Percentiles rank a stretch among this genome's conserved stretches.
Conservation (phyloP, 2,329 filamentous ascomycete species). For the Aspergillus proliferans region DNA sequence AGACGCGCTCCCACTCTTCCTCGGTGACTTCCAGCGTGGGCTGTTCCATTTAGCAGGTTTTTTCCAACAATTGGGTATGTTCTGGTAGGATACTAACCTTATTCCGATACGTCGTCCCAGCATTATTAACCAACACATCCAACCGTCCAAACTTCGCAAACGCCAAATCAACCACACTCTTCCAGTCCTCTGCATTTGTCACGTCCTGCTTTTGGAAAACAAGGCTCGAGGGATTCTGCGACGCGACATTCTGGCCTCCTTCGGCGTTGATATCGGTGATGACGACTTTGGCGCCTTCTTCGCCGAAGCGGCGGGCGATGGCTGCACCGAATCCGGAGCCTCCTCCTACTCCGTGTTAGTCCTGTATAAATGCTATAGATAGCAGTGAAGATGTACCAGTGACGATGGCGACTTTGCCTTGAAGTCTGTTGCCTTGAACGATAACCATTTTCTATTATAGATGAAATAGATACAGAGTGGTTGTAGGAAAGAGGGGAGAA, state of each 20-base stretch:
- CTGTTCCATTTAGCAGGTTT: constrained; percentile 10
- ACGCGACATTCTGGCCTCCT: constrained; percentile 26
- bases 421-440: constrained; percentile 26
- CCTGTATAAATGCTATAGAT: constrained; percentile 1
- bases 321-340: constrained; percentile 40
- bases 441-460: constrained; percentile 3
- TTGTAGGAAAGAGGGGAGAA: no score
- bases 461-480: no score
- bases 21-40: constrained; percentile 38
- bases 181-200: constrained; percentile 30
- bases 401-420: constrained; percentile 42
- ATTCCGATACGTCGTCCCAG: constrained; percentile 38
- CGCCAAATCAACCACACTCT: constrained; percentile 21
- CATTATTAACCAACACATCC: constrained; percentile 45
- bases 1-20: constrained; percentile 39
- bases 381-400: constrained; percentile 28
- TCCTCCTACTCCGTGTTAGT: constrained; percentile 22
- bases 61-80: no score
- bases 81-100: constrained; percentile 21
- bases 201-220: constrained; percentile 32
- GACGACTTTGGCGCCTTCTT: constrained; percentile 39
- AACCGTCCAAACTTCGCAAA: constrained; percentile 29
- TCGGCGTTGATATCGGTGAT: constrained; percentile 37
- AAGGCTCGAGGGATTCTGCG: constrained; percentile 23
- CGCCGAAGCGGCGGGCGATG: constrained; percentile 33